Conservation (phyloP, 768 basidiomycete genomes). For the Amanita pallidorosea region DNA sequence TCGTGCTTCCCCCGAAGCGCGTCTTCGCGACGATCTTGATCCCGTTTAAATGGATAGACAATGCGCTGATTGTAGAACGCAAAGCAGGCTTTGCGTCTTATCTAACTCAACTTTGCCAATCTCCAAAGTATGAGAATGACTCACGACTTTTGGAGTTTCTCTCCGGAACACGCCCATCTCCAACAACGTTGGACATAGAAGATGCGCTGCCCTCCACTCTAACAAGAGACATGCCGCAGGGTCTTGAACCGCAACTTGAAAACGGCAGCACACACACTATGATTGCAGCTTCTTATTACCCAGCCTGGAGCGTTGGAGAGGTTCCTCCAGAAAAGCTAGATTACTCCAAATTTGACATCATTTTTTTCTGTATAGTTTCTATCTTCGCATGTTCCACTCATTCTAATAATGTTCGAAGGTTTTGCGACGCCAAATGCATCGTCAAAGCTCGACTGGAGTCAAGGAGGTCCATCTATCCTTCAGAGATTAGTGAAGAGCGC, state of each 20-base stretch:
- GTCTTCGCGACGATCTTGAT: conserved; percentile 35
- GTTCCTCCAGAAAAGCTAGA: conserved; percentile 41
- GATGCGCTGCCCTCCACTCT: too few relatives aligned
- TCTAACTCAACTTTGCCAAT: conserved; percentile 18
- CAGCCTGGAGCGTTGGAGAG: conserved; percentile 35
- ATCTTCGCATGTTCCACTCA: too few relatives aligned
- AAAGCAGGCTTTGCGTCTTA: conserved; percentile 36
- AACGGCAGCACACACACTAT: conserved; percentile 14
- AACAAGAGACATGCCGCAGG: too few relatives aligned
- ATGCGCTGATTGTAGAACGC: conserved; percentile 39
- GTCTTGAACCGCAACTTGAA: too few relatives aligned
- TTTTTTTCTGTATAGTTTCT: neutral
- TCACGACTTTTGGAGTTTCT: too few relatives aligned
- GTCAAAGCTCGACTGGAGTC: conserved; percentile 38
- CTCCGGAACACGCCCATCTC: too few relatives aligned
- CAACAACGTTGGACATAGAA: too few relatives aligned
- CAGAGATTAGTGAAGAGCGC: conserved; percentile 45
- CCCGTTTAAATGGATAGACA: conserved; percentile 43
- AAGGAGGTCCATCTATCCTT: conserved; percentile 39
- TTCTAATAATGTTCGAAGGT: conserved; percentile 23
- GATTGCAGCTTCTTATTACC: conserved; percentile 37
- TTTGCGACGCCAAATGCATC: conserved; percentile 61
- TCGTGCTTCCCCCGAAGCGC: conserved; percentile 40
- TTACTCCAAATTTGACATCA: conserved; percentile 49
- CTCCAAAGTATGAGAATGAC: too few relatives aligned